Conservation (phyloP, 2,329 filamentous ascomycete genomes). For the Alternaria incomplexa region DNA sequence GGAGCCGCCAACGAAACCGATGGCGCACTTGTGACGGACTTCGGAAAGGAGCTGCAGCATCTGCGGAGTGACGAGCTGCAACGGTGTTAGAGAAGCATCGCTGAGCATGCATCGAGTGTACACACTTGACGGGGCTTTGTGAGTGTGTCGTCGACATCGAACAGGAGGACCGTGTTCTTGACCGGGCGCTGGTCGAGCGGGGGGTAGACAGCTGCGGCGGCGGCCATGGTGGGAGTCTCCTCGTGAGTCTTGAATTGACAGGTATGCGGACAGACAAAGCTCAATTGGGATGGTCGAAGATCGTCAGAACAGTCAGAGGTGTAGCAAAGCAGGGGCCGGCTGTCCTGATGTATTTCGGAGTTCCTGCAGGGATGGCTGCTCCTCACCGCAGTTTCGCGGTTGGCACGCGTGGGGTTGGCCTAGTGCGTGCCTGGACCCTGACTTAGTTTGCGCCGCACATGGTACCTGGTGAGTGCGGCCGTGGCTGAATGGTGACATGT, state of each 20-base stretch:
- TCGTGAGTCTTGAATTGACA: neutral
- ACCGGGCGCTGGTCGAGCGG: conserved; percentile 82
- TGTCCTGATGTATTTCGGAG: conserved; percentile 23
- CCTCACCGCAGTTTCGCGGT: conserved; percentile 27
- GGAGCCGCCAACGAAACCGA: conserved; percentile 91
- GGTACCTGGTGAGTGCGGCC: conserved; percentile 3
- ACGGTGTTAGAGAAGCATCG: conserved; percentile 15
- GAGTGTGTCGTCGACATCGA: conserved; percentile 95
- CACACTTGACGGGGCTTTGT: conserved; percentile 77
- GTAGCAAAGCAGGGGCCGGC: conserved; percentile 12
- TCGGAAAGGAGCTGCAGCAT: conserved; percentile 80
- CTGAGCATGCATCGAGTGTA: neutral
- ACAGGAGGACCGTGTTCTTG: conserved; percentile 92
- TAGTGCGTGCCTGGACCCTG: conserved; percentile 18
- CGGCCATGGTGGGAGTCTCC: conserved; percentile 44
- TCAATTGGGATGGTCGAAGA: neutral
- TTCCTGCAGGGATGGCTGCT: conserved; percentile 24
- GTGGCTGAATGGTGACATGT: neutral
- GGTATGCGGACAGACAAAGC: neutral
- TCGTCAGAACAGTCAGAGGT: neutral
- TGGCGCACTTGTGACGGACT: conserved; percentile 85
- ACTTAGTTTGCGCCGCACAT: neutral
- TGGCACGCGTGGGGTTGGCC: conserved; percentile 23
- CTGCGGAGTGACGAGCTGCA: conserved; percentile 73
- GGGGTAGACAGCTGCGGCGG: conserved; percentile 62